Evolutionary conservation across 1,284 basidiomycete species (phyloP), one percentile per base, ranked within the genome.

Genomic region (Trichosporon faecale): DNA sequence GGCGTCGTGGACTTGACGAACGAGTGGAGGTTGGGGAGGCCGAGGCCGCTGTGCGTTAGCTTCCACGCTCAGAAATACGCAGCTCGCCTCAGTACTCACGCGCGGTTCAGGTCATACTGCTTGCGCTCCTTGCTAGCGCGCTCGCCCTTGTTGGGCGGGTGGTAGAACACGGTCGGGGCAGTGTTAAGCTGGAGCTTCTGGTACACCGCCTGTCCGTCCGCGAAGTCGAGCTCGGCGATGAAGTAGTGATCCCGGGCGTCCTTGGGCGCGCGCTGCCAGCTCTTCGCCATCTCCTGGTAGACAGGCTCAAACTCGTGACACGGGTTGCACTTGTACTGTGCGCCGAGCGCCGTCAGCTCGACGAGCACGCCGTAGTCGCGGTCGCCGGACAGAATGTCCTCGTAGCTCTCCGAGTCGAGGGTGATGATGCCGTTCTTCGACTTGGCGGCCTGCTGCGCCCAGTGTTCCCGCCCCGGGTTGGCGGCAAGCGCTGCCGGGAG

Each of bases 171-270:
- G 3, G 92, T 88, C 0, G 95, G 95, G 1, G 95, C 95, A 37
- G 91, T 86, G 67, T 85, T 85, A 14, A 95, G 76, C 74, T 87
- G 85, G 85, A 90, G 82, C 85, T 89, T 89, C 84, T 91, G 89
- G 84, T 95, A 98, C 44, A 94, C 86, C 2, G 85, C 83, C 69
- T 88, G 87, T 2, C 88, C 90, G 52, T 91, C 86, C 74, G 91
- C 88, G 79, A 96, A 97, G 82, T 98, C 95, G 44, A 94, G 84
- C n/a, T 89, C 90, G 14, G 89, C 95, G 78, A 97, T 98, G 87
- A 97, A 94, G 82, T 96, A 93, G 70, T 86, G 84, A 80, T 93
- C 86, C 57, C 91, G 87, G 40, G 90, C 84, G n/a, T 85, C 85
- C 67, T 86, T 79, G 14, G 91, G 84, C 21, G 87, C 86, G 31